Conservation (phyloP, 768 basidiomycete species). For the Mycena polygramma region DNA sequence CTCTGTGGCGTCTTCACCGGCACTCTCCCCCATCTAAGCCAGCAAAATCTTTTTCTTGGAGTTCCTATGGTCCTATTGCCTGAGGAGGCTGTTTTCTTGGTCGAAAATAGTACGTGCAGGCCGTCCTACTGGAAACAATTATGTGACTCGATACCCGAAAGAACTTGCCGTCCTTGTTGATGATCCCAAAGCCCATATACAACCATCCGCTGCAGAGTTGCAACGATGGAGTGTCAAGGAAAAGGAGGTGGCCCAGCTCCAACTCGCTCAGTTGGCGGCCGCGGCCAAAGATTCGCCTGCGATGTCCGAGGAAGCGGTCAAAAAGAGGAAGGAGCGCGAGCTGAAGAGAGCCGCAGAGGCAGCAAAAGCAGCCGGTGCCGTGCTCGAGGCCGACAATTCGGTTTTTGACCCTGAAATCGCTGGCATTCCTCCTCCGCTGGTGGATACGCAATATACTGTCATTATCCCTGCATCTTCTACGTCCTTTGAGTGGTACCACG, state of each 20-base stretch:
- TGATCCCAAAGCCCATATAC: conserved; percentile 70
- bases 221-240: conserved; percentile 67
- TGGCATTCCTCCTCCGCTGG: conserved; percentile 17
- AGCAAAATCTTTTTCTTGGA: conserved; percentile 97
- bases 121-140: background rate
- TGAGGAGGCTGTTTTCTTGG: conserved; percentile 91
- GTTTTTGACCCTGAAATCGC: conserved; percentile 26
- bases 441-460: conserved; percentile 60
- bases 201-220: conserved; percentile 63
- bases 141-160: conserved; percentile 47
- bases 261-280: conserved; percentile 60
- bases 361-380: conserved; percentile 35
- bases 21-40: conserved; percentile 93
- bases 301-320: conserved; percentile 72
- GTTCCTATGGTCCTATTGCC: conserved; percentile 90
- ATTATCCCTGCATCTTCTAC: conserved; percentile 76
- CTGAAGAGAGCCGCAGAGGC: conserved; percentile 48
- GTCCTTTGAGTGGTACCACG: conserved; percentile 77
- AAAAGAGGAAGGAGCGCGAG: conserved; percentile 81
- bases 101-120: conserved; percentile 74
- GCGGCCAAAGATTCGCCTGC: conserved; percentile 62
- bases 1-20: conserved; percentile 90
- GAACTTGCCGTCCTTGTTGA: conserved; percentile 85
- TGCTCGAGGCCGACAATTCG: conserved; percentile 13
- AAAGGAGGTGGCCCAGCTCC: conserved; percentile 58